Conservation (phyloP, 495 filamentous ascomycete genomes). For the Hyaloscypha finlandica region DNA sequence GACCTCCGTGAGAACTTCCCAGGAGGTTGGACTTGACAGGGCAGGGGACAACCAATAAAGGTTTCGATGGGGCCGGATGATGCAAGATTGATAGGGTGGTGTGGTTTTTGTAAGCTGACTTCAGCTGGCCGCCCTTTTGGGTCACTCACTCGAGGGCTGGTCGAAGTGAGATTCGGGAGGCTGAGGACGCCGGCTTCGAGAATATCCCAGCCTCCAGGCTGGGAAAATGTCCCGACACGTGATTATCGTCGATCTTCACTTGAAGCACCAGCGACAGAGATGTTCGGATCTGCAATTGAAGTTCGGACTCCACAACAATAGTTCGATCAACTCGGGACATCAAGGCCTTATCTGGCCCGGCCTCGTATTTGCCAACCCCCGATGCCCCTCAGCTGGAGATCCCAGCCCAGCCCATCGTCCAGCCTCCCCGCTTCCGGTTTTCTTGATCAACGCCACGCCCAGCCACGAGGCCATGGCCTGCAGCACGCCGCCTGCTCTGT, state of each 20-base stretch:
- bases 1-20: too few species aligned
- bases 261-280: background rate
- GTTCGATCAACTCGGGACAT: background rate
- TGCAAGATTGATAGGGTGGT: background rate
- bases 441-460: background rate
- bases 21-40: background rate
- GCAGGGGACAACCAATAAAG: background rate
- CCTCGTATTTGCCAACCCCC: background rate
- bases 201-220: background rate
- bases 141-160: background rate
- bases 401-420: background rate
- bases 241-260: background rate
- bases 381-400: background rate
- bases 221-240: background rate
- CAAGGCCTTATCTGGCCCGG: background rate
- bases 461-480: background rate
- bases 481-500: background rate
- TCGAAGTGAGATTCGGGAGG: background rate
- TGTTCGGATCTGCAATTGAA: background rate
- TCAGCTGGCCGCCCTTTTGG: background rate
- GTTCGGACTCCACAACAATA: background rate
- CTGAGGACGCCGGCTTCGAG: too few species aligned
- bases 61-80: background rate
- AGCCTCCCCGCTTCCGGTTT: background rate
- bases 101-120: background rate